Evolutionary conservation across 176 grass and related monocot species (phyloP), one percentile per base, ranked within the genome.

Genomic region (Musa acuminata): DNA sequence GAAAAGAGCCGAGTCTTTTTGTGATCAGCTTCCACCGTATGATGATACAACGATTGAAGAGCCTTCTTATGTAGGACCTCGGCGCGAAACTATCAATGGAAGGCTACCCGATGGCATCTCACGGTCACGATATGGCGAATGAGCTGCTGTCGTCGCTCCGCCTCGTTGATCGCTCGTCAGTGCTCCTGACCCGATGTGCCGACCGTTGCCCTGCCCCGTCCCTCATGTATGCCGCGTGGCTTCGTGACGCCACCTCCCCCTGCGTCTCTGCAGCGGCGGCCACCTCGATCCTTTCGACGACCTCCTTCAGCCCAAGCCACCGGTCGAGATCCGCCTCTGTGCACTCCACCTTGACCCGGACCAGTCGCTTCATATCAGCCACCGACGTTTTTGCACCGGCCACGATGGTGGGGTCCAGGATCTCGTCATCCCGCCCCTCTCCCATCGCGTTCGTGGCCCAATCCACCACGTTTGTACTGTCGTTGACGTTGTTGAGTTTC

Each of bases 311-410:
- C 57, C 78, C 70, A 0, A 82, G 82, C 57, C 95, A 78, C 73
- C 49, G 90, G 7, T 87, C 86, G 10, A 49, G 69, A 8, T 98
- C 88, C 50, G 49, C 0, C 75, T 89, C 73, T 13, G 89, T 76
- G 75, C 90, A 91, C 24, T 84, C 90, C 52, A 91, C 73, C 0
- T 77, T 84, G 60, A 93, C 57, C 9, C 27, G 64, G 80, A 91
- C 52, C 62, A 98, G 87, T 48, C 88, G 84, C 88, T 66, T 64
- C 94, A 98, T 98, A 79, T 98, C 90, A 51, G 80, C 78, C 80
- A 91, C 49, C 2, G 95, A 78, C 53, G 77, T 77, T 80, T 91
- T 91, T 59, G 75, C 79, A n/a, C 51, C 74, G 6, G 78, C 55
- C 49, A 93, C 55, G 53, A 94, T 62, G 62, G 72, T 84, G 8